Evolutionary conservation across 1,139 yeast species (phyloP).

Genomic region (Geotrichum bryndzae): DNA sequence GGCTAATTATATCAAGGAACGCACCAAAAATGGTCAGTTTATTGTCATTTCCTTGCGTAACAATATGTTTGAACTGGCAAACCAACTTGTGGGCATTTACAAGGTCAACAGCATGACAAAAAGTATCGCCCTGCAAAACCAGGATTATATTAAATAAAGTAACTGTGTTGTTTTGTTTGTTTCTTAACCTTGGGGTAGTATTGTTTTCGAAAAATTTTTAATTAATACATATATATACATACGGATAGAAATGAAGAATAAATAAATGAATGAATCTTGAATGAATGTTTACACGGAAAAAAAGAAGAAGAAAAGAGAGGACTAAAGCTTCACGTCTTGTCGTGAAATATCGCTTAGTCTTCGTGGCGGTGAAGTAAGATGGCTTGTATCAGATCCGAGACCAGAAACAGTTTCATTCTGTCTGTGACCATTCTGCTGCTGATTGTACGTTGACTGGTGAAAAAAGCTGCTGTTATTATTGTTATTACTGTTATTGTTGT

Average conservation of each 20-base stretch:
- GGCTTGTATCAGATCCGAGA: background rate
- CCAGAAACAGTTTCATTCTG: background rate
- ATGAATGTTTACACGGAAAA: background rate
- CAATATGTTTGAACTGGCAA: slow-evolving; percentile 95
- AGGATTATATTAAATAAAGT: slow-evolving; percentile 34
- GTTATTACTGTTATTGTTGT: slow-evolving; percentile 1
- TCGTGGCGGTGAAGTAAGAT: slow-evolving; percentile 3
- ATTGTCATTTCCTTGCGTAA: slow-evolving; percentile 91
- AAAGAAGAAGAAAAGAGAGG: background rate
- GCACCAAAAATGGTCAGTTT: slow-evolving; percentile 94
- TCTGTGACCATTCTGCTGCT: background rate
- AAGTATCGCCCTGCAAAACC: slow-evolving; percentile 71
- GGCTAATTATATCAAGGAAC: slow-evolving; percentile 91
- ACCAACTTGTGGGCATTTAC: slow-evolving; percentile 90
- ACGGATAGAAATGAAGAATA: background rate
- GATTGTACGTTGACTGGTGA: background rate
- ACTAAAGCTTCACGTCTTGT: slow-evolving; percentile 18
- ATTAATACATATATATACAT: background rate
- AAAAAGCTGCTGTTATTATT: background rate
- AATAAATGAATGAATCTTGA: background rate
- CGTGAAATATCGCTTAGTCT: slow-evolving; percentile 17
- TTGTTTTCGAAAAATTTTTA: background rate
- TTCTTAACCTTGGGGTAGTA: background rate
- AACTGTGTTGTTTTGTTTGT: background rate
- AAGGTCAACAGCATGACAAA: slow-evolving; percentile 87